These are phyloP conservation scores for Echinochloa phyllopogon DNA, from an alignment of 176 grass and related monocot genomes.

Conservation along the genomic window DNA sequence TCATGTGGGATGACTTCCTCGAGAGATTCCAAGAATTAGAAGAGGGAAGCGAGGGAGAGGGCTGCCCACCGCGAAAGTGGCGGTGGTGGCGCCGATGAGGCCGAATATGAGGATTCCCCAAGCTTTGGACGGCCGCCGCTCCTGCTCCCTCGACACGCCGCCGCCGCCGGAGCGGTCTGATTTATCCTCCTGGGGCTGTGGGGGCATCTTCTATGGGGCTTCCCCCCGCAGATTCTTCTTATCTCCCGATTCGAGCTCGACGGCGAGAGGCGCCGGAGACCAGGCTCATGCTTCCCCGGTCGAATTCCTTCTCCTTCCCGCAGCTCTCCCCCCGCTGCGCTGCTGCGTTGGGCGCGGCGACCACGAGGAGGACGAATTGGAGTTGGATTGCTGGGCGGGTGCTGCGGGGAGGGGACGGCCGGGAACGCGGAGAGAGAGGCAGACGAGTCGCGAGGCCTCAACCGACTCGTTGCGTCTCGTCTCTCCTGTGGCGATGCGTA, in stretches of 20 bases:
- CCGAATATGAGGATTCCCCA: slow-evolving; percentile 88
- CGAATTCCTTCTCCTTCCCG: not conserved
- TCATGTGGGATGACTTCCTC: not conserved
- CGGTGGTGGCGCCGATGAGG: slow-evolving; percentile 79
- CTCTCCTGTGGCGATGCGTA: not conserved
- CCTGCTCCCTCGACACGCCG: slow-evolving; percentile 45
- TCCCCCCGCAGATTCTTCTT: not conserved
- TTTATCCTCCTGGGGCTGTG: slow-evolving; percentile 38
- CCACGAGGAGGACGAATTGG: slow-evolving; percentile 40
- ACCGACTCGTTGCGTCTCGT: not conserved
- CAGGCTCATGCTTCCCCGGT: slow-evolving; percentile 45
- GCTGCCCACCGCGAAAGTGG: slow-evolving; percentile 63
- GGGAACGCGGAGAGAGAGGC: not conserved
- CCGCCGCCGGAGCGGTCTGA: slow-evolving; percentile 28
- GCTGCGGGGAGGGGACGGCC: not conserved
- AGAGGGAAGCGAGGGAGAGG: not conserved
- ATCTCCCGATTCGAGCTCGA: slow-evolving; percentile 54
- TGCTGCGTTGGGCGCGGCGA: slow-evolving; percentile 11
- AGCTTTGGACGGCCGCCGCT: slow-evolving; percentile 57
- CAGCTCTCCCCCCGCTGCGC: slow-evolving; percentile 13
- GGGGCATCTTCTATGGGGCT: slow-evolving; percentile 40
- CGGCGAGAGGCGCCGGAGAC: slow-evolving; percentile 13
- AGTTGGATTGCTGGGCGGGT: slow-evolving; percentile 26
- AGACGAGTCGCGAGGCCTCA: not conserved
- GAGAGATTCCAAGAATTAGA: not conserved